A percentile compares a stretch with the other conserved stretches of the same genome.
Evolutionary conservation across 2,329 filamentous ascomycete species (phyloP).

Genomic region (Esteya vermicola): DNA sequence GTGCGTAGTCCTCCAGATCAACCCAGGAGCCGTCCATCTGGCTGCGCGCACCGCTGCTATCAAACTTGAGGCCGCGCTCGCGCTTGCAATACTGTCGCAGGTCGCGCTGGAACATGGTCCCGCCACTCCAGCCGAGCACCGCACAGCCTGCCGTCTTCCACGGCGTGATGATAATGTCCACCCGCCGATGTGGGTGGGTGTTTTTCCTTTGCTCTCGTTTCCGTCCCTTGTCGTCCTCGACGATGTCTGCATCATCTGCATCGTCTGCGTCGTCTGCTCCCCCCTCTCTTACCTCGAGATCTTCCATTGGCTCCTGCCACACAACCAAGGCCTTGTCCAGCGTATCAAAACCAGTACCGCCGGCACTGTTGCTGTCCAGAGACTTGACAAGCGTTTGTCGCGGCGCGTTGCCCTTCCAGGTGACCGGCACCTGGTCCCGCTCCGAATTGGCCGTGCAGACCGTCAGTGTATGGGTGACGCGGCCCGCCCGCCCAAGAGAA

Average conservation of each 20-base stretch:
- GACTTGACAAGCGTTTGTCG: conserved; percentile 5
- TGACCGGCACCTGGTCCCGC: conserved; percentile 49
- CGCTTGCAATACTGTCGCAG: conserved; percentile 66
- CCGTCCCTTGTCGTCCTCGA: conserved; percentile 9
- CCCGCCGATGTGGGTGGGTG: conserved; percentile 63
- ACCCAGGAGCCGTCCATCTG: conserved; percentile 51
- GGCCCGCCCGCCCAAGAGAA: conserved; percentile 51
- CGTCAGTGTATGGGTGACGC: conserved; percentile 70
- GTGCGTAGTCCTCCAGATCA: conserved; percentile 48
- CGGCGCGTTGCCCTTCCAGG: conserved; percentile 32
- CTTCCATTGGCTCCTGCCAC: conserved; percentile 60
- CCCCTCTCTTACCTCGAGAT: too few relatives aligned
- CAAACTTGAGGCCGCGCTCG: conserved; percentile 67
- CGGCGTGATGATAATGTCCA: conserved; percentile 82
- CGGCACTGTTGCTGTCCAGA: background rate
- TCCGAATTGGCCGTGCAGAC: conserved; percentile 57
- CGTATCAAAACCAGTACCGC: conserved; percentile 61
- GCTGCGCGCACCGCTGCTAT: conserved; percentile 72
- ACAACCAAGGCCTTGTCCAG: conserved; percentile 87
- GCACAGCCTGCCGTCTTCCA: conserved; percentile 86
- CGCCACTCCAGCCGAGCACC: conserved; percentile 76
- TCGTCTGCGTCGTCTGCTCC: background rate
- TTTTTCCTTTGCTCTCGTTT: conserved; percentile 26
- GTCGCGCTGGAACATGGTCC: conserved; percentile 81
- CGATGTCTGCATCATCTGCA: conserved; percentile 18